Conservation (phyloP, 2,329 filamentous ascomycete genomes). For the Exophiala calicioides region DNA sequence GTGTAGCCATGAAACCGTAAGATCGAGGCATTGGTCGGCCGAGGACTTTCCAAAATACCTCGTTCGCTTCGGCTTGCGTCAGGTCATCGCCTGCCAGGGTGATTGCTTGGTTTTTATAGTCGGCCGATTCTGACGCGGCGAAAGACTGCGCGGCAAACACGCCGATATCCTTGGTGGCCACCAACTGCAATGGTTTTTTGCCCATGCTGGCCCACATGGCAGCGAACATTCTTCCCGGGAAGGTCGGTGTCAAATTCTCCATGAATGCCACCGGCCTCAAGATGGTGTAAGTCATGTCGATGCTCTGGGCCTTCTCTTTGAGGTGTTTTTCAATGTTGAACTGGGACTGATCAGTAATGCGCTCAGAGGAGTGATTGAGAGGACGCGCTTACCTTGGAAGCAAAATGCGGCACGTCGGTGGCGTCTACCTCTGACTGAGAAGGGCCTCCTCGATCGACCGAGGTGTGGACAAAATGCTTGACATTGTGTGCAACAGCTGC, state of each 20-base stretch:
- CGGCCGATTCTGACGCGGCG: slow-evolving; percentile 39
- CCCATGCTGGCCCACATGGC: slow-evolving; percentile 46
- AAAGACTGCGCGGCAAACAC: slow-evolving; percentile 54
- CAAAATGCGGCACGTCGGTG: slow-evolving; percentile 64
- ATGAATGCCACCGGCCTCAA: slow-evolving; percentile 65
- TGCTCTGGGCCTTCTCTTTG: slow-evolving; percentile 46
- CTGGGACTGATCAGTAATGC: slow-evolving; percentile 13
- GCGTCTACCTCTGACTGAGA: slow-evolving; percentile 52
- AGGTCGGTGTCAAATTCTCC: slow-evolving; percentile 54
- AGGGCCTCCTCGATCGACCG: slow-evolving; percentile 64
- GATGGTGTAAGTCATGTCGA: slow-evolving; percentile 61
- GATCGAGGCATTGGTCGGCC: slow-evolving; percentile 46
- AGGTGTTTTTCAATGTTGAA: slow-evolving; percentile 64
- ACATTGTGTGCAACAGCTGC: slow-evolving; percentile 58
- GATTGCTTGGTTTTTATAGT: slow-evolving; percentile 48
- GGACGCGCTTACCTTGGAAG: slow-evolving; percentile 46
- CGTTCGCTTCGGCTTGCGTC: slow-evolving; percentile 47
- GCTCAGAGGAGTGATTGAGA: neutral
- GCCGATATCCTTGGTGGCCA: slow-evolving; percentile 54
- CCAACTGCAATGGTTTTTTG: slow-evolving; percentile 47
- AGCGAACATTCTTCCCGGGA: slow-evolving; percentile 52
- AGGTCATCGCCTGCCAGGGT: slow-evolving; percentile 57
- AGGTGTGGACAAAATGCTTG: slow-evolving; percentile 64
- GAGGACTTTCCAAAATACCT: slow-evolving; percentile 49
- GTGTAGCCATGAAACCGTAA: slow-evolving; percentile 22